Percentiles rank a stretch among this genome's conserved stretches.
These are phyloP conservation scores for Diaporthe longicolla DNA, from an alignment of 2,329 filamentous ascomycete genomes.

Conservation along the genomic window DNA sequence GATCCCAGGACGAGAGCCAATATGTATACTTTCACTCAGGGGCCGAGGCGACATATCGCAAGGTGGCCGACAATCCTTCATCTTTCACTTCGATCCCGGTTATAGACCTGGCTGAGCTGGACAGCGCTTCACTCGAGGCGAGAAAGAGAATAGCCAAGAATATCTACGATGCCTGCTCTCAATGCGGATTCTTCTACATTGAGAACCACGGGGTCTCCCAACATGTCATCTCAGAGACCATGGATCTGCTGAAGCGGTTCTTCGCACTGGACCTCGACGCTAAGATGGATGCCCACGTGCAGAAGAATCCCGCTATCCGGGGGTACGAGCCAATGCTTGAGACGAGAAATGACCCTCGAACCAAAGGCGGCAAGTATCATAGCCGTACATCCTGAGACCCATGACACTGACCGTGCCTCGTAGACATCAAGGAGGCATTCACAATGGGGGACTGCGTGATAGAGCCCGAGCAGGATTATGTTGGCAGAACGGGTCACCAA, in stretches of 20 bases:
- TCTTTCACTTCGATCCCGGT: conserved; percentile 52
- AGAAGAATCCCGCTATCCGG: conserved; percentile 53
- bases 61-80: conserved; percentile 47
- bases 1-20: conserved; percentile 42
- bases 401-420: neutral
- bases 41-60: conserved; percentile 50
- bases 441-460: conserved; percentile 55
- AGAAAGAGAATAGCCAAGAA: conserved; percentile 47
- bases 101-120: conserved; percentile 49
- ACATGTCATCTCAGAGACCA: conserved; percentile 44
- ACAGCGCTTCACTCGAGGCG: conserved; percentile 44
- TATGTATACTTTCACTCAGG: conserved; percentile 53
- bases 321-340: conserved; percentile 54
- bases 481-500: conserved; percentile 47
- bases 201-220: conserved; percentile 52
- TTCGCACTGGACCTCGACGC: conserved; percentile 50
- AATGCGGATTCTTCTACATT: conserved; percentile 51
- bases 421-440: conserved; percentile 53
- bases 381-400: neutral
- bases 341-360: conserved; percentile 51
- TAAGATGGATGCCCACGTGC: conserved; percentile 54
- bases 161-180: conserved; percentile 48
- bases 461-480: conserved; percentile 54
- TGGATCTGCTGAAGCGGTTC: conserved; percentile 49
- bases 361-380: conserved; percentile 47